These are phyloP conservation scores for Lasiosphaeria ovina DNA, from an alignment of 495 filamentous ascomycete genomes.

Conservation along the genomic window DNA sequence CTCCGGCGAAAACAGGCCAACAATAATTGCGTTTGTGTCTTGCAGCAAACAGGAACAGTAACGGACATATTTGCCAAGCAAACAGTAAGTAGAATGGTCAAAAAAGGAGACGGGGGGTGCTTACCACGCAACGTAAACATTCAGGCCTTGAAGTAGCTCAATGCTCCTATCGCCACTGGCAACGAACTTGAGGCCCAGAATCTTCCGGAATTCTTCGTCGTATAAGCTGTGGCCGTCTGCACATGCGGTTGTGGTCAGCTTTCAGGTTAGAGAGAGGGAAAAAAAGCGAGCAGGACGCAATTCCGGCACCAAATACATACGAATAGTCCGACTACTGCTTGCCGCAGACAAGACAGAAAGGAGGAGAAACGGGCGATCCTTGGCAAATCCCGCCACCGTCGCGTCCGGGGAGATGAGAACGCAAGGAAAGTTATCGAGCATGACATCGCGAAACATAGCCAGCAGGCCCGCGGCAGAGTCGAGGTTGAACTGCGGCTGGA, in stretches of 20 bases:
- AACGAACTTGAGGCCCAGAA: constrained; percentile 48
- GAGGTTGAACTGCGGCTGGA: constrained; percentile 49
- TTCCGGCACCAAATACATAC: constrained; percentile 28
- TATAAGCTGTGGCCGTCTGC: constrained; percentile 36
- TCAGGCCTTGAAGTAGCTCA: constrained; percentile 44
- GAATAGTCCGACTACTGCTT: constrained; percentile 40
- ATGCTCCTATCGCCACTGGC: constrained; percentile 45
- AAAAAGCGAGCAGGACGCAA: background rate
- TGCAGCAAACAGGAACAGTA: background rate
- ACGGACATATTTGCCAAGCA: background rate
- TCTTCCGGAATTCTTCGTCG: constrained; percentile 50
- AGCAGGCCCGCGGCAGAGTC: constrained; percentile 44
- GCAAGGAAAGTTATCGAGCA: constrained; percentile 43
- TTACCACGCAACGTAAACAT: constrained; percentile 48
- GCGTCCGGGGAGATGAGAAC: constrained; percentile 32
- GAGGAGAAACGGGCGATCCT: constrained; percentile 42
- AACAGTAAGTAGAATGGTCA: background rate
- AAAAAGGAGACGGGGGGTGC: constrained; percentile 14
- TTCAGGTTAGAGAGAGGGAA: background rate
- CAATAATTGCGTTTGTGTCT: background rate
- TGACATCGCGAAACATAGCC: constrained; percentile 32
- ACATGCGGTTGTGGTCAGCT: background rate
- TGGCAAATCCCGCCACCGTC: constrained; percentile 37
- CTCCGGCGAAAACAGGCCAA: background rate
- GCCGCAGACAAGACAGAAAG: constrained; percentile 45